Evolutionary conservation across 306 rosid genomes (phyloP), one percentile per base, ranked within the genome.

Genomic region (Astragalus glycyphyllos): DNA sequence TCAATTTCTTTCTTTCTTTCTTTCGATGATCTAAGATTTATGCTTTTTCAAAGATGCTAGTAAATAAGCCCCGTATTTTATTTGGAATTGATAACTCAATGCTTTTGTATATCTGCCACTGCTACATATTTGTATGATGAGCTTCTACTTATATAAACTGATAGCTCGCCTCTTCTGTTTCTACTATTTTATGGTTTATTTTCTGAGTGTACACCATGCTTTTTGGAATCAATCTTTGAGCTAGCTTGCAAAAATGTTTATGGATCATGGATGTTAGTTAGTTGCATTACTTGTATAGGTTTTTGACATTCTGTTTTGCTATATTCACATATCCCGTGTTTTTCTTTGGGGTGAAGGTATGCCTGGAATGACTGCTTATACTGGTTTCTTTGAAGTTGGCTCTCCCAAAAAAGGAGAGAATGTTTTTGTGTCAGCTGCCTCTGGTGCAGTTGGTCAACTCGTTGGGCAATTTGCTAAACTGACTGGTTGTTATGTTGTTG

Each of bases 361-460:
- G 84, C 79, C 90, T 0, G 87, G 87, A 40, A 13, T 77, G 66
- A 77, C 77, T 9, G 81, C 81, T 6, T 77, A 70, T 62, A 59
- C 16, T 3, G 81, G 81, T 54, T 49, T 77, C 48, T 77, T 77
- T 70, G 72, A 77, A 62, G 48, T 77, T 10, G 77, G 77, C 35
- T 17, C 54, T 54, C 81, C 60, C 12, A 11, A 77, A 11, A 62
- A 69, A 62, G 81, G 81, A 63, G 81, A 77, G 5, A 42, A 51
- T 31, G 81, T 70, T 45, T 77, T 77, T 44, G 72, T 77, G 55
- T 70, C 77, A 26, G 77, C 81, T 77, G 81, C 77, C 44, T 70
- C 66, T 4, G 81, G 76, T 4, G 72, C 81, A 11, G 76, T 77
- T 34, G 76, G 81, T 20, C 81, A 77, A 69, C 81, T 77, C 69